Conservation (phyloP, 179 eudicot species). For the Patellifolia procumbens region DNA sequence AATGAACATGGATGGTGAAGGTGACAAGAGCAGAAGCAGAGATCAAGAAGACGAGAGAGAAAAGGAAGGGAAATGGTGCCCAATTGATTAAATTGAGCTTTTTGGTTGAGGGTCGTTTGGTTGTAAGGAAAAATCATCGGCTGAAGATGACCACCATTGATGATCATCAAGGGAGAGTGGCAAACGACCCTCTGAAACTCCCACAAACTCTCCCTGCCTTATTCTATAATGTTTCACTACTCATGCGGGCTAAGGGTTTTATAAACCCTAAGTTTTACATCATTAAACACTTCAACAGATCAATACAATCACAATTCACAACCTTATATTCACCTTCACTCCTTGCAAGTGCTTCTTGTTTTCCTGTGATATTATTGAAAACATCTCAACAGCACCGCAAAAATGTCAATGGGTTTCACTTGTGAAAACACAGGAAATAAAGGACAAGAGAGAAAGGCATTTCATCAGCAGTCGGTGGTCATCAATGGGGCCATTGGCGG, state of each 20-base stretch:
- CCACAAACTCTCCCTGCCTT: slow-evolving; percentile 22
- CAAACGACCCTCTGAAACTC: slow-evolving; percentile 11
- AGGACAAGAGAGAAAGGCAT: not conserved
- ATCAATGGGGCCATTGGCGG: not conserved
- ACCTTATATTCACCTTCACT: no score
- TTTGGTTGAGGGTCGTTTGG: slow-evolving; percentile 9
- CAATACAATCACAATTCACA: no score
- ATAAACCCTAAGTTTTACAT: not conserved
- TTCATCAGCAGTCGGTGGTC: not conserved
- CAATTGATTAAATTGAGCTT: no score
- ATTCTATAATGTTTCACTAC: not conserved
- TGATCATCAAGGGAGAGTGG: not conserved
- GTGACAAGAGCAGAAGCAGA: no score
- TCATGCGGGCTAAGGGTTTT: not conserved
- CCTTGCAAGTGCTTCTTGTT: not conserved
- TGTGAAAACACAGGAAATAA: not conserved
- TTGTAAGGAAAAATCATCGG: slow-evolving; percentile 2
- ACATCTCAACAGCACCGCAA: not conserved
- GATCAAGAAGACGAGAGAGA: no score
- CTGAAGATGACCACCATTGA: not conserved
- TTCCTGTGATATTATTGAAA: not conserved
- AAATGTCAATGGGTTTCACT: not conserved
- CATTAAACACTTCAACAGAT: no score
- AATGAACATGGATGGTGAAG: no score
- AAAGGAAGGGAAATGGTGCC: not conserved